These are phyloP conservation scores for Centella asiatica DNA, from an alignment of 129 eudicot species.

Conservation along the genomic window DNA sequence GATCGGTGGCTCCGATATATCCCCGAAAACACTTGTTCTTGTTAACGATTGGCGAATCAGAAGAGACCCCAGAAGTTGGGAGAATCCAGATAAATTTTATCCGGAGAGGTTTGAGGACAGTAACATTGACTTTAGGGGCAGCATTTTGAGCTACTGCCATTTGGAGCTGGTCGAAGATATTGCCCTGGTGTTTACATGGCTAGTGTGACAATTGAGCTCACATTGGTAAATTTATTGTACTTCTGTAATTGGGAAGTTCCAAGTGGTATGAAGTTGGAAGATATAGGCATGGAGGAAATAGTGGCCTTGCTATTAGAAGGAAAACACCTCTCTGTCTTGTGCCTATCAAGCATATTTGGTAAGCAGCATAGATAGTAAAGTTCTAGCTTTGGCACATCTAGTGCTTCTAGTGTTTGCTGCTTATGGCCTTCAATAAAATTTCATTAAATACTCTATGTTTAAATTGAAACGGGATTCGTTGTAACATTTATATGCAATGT, in stretches of 20 bases:
- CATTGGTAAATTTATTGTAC: slow-evolving; percentile 21
- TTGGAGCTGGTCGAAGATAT: slow-evolving; percentile 40
- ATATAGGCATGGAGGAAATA: slow-evolving; percentile 31
- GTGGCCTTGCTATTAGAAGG: slow-evolving; percentile 15
- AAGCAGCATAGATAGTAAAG: too few relatives aligned
- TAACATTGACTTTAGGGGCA: slow-evolving; percentile 29
- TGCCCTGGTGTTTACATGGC: slow-evolving; percentile 28
- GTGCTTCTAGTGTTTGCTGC: too few relatives aligned
- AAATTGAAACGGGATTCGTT: too few relatives aligned
- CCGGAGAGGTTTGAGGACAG: slow-evolving; percentile 38
- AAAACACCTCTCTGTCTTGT: slow-evolving; percentile 22
- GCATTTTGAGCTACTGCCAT: slow-evolving; percentile 38
- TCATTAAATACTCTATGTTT: too few relatives aligned
- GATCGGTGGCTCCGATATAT: slow-evolving; percentile 19
- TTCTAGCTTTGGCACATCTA: too few relatives aligned
- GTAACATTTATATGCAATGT: too few relatives aligned
- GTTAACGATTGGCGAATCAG: slow-evolving; percentile 33
- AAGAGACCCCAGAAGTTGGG: slow-evolving; percentile 30
- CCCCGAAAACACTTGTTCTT: slow-evolving; percentile 19
- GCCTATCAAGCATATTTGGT: slow-evolving; percentile 19
- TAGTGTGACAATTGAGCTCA: slow-evolving; percentile 6
- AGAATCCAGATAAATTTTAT: slow-evolving; percentile 22
- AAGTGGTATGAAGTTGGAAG: slow-evolving; percentile 21
- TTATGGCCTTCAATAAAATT: too few relatives aligned
- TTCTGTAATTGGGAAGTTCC: slow-evolving; percentile 35